Percentiles rank a stretch among this genome's conserved stretches.
Conservation (phyloP, 768 basidiomycete genomes). For the Suillus ampliporus region DNA sequence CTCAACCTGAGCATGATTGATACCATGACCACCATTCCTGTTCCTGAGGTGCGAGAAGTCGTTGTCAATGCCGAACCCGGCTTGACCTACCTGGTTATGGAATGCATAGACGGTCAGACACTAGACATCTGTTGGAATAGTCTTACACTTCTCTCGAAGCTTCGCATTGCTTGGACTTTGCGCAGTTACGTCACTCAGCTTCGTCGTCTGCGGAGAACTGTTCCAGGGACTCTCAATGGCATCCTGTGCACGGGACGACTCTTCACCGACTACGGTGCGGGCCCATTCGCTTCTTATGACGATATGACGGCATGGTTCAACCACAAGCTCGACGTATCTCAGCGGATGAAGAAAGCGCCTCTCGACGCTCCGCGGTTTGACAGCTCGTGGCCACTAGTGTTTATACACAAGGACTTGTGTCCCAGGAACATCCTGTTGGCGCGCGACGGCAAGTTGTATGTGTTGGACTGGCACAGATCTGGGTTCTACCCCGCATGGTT, state of each 20-base stretch:
- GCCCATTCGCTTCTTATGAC: slow-evolving; percentile 4
- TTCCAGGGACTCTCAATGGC: slow-evolving; percentile 1
- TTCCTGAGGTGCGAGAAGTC: background rate
- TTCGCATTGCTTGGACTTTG: slow-evolving; percentile 35
- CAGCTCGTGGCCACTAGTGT: slow-evolving; percentile 21
- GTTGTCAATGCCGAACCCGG: background rate
- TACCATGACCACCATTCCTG: slow-evolving; percentile 4
- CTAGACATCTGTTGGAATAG: slow-evolving; percentile 33
- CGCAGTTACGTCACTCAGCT: slow-evolving; percentile 37
- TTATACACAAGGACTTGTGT: slow-evolving; percentile 29
- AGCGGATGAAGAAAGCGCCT: slow-evolving; percentile 2
- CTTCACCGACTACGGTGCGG: background rate
- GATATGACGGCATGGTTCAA: slow-evolving; percentile 8
- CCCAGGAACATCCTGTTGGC: slow-evolving; percentile 28
- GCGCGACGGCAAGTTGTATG: slow-evolving; percentile 19
- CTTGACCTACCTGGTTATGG: slow-evolving; percentile 19
- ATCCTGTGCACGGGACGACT: background rate
- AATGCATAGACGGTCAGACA: slow-evolving; percentile 32
- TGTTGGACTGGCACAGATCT: slow-evolving; percentile 26
- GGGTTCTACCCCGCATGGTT: slow-evolving; percentile 30
- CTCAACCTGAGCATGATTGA: background rate
- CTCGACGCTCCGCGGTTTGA: slow-evolving; percentile 2
- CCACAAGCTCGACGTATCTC: slow-evolving; percentile 4
- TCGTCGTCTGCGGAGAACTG: slow-evolving; percentile 12
- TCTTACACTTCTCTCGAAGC: slow-evolving; percentile 25